Base-by-base conservation (phyloP, 495 filamentous ascomycete species). In the Aspergillus conjunctus region DNA sequence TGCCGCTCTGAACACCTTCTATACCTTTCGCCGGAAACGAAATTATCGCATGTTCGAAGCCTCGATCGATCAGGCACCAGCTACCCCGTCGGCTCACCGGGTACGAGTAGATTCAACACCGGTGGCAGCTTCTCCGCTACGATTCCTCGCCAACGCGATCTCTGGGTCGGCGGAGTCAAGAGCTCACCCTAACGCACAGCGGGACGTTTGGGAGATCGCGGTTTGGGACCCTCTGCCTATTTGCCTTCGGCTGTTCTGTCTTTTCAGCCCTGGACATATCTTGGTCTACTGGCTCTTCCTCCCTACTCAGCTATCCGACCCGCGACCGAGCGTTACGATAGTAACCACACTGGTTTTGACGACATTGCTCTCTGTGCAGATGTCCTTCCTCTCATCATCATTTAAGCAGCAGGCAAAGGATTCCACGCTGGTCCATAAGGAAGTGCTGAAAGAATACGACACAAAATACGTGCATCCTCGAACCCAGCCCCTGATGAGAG, bases 391-490 rank as follows among this genome's bases (percentile, higher is more conserved):
- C 31, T 85, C 87, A 33, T 77, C 78, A 1, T 83, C 78, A 20
- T 97, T 92, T 73, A 83, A 83, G 5, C 93, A 93, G 68, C 92
- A 98, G 66, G 81, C 85, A 45, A 96, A 93, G 68, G 94, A 98
- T 71, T 81, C 84, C 1, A 81, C 86, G 0, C 76, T 98, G 30
- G 89, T 98, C 53, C 89, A 94, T 53, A 92, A 89, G 62, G 91
- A 97, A 72, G 93, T 98, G 7, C 75, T 97, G 77, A 86, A 91
- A 69, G 94, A 98, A 75, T 98, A 98, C 73, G 91, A 98, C 72
- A 89, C 85, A 50, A 98, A 98, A 79, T 96, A 85, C 62, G 94
- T 98, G 2, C 91, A 95, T 69, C 94, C 95, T 10, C 81, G 87
- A n/a, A 84, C 95, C 9, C 88, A 93, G 59, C 87, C 85, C 10